These are phyloP conservation scores for Syzygium oleosum DNA, from an alignment of 345 rosid genomes.

Conservation along the genomic window DNA sequence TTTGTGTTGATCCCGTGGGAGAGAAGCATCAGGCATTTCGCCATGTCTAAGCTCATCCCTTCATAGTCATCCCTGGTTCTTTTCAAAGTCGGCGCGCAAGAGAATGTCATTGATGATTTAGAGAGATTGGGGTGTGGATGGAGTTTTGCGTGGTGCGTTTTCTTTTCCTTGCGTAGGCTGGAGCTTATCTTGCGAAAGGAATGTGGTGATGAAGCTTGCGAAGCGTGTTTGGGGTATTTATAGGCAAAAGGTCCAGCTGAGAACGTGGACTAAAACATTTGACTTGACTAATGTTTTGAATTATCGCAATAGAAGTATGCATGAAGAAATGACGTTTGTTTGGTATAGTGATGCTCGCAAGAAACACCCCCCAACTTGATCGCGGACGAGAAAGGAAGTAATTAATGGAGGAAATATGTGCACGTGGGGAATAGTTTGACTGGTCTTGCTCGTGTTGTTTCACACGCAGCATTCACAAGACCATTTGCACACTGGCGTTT, in stretches of 20 bases:
- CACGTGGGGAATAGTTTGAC: neutral
- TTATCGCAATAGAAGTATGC: neutral
- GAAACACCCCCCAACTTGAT: neutral
- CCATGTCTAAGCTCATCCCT: constrained; percentile 23
- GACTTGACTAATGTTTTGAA: neutral
- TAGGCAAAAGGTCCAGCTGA: neutral
- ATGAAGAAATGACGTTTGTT: neutral
- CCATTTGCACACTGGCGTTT: neutral
- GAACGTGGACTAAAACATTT: neutral
- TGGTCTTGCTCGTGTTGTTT: neutral
- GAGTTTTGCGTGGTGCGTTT: too few relatives aligned
- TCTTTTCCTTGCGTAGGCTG: too few relatives aligned
- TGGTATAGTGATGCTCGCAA: neutral
- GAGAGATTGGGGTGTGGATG: too few relatives aligned
- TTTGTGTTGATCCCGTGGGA: constrained; percentile 2
- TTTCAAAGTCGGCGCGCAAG: constrained; percentile 18
- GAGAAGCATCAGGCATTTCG: constrained; percentile 39
- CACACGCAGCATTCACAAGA: neutral
- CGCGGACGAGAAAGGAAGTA: neutral
- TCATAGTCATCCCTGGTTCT: constrained; percentile 26
- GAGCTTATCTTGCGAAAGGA: neutral
- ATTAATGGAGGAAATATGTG: neutral
- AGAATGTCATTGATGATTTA: neutral
- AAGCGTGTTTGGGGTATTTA: neutral
- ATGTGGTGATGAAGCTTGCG: neutral